Base-by-base conservation (phyloP, 108 stramenopile genomes). In the Skeletonema tropicum region DNA sequence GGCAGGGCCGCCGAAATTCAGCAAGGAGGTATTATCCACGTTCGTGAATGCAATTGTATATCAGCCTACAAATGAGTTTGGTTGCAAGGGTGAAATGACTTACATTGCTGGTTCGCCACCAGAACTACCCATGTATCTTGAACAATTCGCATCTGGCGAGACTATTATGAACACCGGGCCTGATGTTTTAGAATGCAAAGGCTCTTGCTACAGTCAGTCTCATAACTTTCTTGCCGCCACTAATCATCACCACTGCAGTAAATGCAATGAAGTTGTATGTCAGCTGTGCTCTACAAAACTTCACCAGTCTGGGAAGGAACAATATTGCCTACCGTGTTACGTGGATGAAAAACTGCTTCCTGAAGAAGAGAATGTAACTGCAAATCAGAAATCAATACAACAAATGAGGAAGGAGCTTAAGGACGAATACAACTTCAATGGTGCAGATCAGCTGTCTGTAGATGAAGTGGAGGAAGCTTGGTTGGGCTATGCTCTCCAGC, bases 371-470 rank as follows among this genome's bases (percentile, higher is more conserved):
- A 15, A 59, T 30, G 26, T 10, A 0, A 59, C 29, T 0, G 13
- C 58, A 11, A 42, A 3, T 42, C 9, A 9, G 12, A 42, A 3
- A 13, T 2, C 41, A 13, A 59, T 59, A 25, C 26, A 11, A 5
- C 21, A 69, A 31, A 69, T 69, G 68, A n/a, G 68, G 15, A 19
- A 11, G 10, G 68, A 69, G 21, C 29, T 69, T 9, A 52, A 19
- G 23, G 57, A 69, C 25, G 55, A 55, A 57, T 69, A 69, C 68
- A 19, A 55, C n/a, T 69, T 69, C 31, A 46, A 69, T 57, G 11
- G 32, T 26, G 68, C 49, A 6, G 23, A 26, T 10, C 31, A 69
- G 6, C 68, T 69, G 8, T 69, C 68, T 5, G 57, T 55, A 55
- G 25, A 69, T 2, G 68, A 69, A 25, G 68, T 55, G 13, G 29